A percentile compares a stretch with the other conserved stretches of the same genome.
Conservation (phyloP, 192 early-diverging fungal genomes). For the Coemansia sp. region DNA sequence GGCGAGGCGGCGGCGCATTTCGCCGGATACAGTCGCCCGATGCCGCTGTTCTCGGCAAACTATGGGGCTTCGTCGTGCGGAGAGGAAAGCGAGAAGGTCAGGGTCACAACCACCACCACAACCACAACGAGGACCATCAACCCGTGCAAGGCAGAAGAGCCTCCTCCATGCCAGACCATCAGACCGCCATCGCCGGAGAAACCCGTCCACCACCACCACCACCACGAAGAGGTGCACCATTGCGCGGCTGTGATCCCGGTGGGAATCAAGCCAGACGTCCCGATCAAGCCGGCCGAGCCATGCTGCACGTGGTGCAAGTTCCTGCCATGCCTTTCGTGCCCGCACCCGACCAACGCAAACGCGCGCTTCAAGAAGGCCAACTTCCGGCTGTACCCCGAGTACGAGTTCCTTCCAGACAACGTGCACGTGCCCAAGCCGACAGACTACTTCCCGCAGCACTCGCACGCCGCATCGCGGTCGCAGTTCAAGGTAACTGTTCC, state of each 20-base stretch:
- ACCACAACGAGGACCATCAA: conserved; percentile 35
- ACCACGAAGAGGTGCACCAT: conserved; percentile 14
- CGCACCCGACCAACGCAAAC: conserved; percentile 49
- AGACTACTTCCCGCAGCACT: conserved; percentile 49
- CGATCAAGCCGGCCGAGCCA: conserved; percentile 30
- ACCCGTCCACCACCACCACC: not conserved
- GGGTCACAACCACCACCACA: conserved; percentile 42
- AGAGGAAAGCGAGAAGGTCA: conserved; percentile 34
- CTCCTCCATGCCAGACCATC: conserved; percentile 6
- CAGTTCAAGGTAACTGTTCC: conserved; percentile 43
- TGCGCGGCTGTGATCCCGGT: conserved; percentile 31
- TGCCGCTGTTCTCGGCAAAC: conserved; percentile 34
- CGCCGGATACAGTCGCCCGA: conserved; percentile 18
- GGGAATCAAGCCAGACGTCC: conserved; percentile 25
- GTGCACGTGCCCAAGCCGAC: conserved; percentile 31
- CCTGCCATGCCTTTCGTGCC: conserved; percentile 49
- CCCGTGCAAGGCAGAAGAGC: conserved; percentile 9
- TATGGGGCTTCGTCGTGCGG: conserved; percentile 7
- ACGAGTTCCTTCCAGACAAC: conserved; percentile 51
- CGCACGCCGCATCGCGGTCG: conserved; percentile 33
- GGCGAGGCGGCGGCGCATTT: conserved; percentile 35
- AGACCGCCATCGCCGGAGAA: conserved; percentile 12
- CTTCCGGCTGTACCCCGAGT: conserved; percentile 52
- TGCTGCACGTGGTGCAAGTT: conserved; percentile 57
- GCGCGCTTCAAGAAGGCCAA: conserved; percentile 47